Conservation (phyloP, 805 yeast genomes). For the Komagataella pastoris region DNA sequence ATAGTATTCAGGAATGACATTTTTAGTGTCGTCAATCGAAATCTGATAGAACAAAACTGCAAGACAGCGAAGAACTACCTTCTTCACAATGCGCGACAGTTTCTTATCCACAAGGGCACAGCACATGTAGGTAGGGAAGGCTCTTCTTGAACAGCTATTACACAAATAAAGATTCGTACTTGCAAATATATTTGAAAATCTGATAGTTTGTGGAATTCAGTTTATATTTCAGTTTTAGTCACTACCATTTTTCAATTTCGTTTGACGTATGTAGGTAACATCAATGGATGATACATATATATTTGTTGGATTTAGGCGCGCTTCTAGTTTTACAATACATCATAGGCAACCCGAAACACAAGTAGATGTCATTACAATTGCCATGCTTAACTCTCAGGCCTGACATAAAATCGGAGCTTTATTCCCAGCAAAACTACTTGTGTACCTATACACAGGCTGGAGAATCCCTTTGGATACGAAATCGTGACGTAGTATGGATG, state of each 20-base stretch:
- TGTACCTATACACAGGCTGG: constrained; percentile 6
- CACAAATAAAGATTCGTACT: too few relatives aligned
- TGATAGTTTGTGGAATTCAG: too few relatives aligned
- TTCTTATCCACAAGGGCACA: too few relatives aligned
- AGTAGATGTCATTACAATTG: background rate
- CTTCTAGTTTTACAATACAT: background rate
- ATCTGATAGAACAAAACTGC: too few relatives aligned
- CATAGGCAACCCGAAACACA: background rate
- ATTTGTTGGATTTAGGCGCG: background rate
- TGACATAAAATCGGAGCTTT: background rate
- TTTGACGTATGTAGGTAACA: background rate
- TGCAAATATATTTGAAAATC: too few relatives aligned
- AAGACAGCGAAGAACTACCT: too few relatives aligned
- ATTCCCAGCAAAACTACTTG: background rate
- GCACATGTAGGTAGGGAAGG: too few relatives aligned
- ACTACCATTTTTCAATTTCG: too few relatives aligned
- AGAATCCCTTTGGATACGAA: constrained; percentile 13
- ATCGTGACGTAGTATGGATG: constrained; percentile 29
- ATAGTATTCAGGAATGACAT: background rate
- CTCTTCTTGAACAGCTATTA: too few relatives aligned
- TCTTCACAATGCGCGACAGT: too few relatives aligned
- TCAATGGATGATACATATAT: background rate
- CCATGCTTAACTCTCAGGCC: background rate
- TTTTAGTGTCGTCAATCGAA: background rate
- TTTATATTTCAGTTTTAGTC: too few relatives aligned